These are phyloP conservation scores for Bacidia rubella DNA, from an alignment of 495 filamentous ascomycete genomes.

Conservation along the genomic window DNA sequence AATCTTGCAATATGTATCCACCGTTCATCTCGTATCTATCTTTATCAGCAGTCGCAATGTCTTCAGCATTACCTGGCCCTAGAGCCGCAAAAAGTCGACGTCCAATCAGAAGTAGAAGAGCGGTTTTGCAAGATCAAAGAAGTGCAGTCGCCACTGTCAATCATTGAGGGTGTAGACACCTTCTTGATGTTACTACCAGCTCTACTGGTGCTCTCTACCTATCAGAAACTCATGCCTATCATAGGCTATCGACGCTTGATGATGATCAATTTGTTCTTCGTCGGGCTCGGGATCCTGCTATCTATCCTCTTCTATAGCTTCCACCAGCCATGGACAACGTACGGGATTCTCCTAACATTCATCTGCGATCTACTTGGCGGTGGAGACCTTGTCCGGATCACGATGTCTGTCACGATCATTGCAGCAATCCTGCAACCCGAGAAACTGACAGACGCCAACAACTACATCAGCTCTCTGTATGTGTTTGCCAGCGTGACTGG, in stretches of 20 bases:
- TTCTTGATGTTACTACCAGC: slow-evolving; percentile 10
- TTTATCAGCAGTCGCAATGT: slow-evolving; percentile 8
- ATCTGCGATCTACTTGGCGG: not conserved
- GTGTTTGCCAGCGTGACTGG: slow-evolving; percentile 9
- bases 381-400: slow-evolving; percentile 3
- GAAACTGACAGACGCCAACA: slow-evolving; percentile 7
- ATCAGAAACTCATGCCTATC: slow-evolving; percentile 7
- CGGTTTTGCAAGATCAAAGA: slow-evolving; percentile 5
- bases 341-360: not conserved
- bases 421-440: slow-evolving; percentile 8
- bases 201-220: slow-evolving; percentile 13
- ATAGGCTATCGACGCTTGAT: slow-evolving; percentile 7
- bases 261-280: slow-evolving; percentile 5
- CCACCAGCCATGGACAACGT: slow-evolving; percentile 8
- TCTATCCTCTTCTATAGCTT: slow-evolving; percentile 12
- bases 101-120: slow-evolving; percentile 1
- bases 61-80: slow-evolving; percentile 1
- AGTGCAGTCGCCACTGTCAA: slow-evolving; percentile 7
- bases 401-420: slow-evolving; percentile 4
- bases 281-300: slow-evolving; percentile 4
- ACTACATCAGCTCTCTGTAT: slow-evolving; percentile 13
- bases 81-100: slow-evolving; percentile 7
- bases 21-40: slow-evolving; percentile 5
- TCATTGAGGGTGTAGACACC: slow-evolving; percentile 9
- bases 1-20: slow-evolving; percentile 4